Conservation (phyloP, 768 basidiomycete species). For the Collybia mongolica region DNA sequence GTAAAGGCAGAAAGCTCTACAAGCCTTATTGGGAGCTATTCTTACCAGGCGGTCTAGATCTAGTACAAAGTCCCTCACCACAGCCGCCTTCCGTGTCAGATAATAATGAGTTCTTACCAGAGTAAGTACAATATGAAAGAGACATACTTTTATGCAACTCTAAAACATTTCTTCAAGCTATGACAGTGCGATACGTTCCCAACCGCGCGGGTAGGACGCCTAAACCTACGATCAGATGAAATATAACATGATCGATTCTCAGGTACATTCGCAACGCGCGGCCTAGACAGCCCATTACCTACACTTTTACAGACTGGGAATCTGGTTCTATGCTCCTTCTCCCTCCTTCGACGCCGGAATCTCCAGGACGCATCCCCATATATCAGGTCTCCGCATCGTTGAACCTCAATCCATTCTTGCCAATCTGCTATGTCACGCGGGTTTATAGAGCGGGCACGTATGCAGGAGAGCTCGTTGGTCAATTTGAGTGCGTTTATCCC, state of each 20-base stretch:
- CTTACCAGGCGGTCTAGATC: too few relatives aligned
- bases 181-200: too few relatives aligned
- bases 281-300: conserved; percentile 29
- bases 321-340: conserved; percentile 13
- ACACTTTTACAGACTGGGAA: conserved; percentile 37
- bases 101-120: too few relatives aligned
- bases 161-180: too few relatives aligned
- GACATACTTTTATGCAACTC: too few relatives aligned
- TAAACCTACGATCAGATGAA: too few relatives aligned
- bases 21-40: too few relatives aligned
- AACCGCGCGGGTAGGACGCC: too few relatives aligned
- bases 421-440: conserved; percentile 41
- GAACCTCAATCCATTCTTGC: conserved; percentile 45
- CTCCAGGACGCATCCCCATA: conserved; percentile 19
- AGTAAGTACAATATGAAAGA: too few relatives aligned
- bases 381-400: conserved; percentile 42
- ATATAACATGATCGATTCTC: not conserved
- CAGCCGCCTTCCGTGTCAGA: too few relatives aligned
- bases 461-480: conserved; percentile 34
- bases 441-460: conserved; percentile 27
- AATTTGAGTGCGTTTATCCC: conserved; percentile 29
- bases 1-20: too few relatives aligned
- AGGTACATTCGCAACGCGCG: not conserved
- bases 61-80: too few relatives aligned
- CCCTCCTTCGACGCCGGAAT: not conserved